Conservation (phyloP, 805 yeast species). For the Schwanniomyces pseudopolymorphus region DNA sequence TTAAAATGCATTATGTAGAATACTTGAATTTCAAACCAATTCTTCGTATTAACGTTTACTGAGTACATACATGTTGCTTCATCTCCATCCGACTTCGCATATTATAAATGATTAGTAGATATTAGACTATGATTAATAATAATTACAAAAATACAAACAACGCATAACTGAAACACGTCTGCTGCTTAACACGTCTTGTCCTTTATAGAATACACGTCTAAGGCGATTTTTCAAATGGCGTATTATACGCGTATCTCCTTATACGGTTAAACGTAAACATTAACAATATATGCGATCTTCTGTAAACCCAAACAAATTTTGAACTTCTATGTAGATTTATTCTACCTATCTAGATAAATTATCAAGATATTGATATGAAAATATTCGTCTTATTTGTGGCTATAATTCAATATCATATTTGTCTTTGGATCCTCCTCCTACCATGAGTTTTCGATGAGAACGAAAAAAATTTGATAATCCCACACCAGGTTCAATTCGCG, state of each 20-base stretch:
- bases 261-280: slow-evolving; percentile 4
- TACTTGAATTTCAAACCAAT: no score
- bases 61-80: no score
- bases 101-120: not conserved
- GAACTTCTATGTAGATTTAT: not conserved
- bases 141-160: not conserved
- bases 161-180: not conserved
- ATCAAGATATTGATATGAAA: not conserved
- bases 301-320: not conserved
- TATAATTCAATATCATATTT: not conserved
- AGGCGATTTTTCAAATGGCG: not conserved
- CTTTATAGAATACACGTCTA: not conserved
- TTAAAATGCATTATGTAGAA: no score
- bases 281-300: not conserved
- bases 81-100: not conserved
- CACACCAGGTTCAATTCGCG: not conserved
- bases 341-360: not conserved
- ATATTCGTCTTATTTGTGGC: not conserved
- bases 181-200: not conserved
- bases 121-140: not conserved
- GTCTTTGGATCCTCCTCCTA: not conserved
- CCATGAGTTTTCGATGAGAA: not conserved
- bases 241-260: slow-evolving; percentile 4
- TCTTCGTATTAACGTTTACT: no score
- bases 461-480: not conserved